phyloP scores from a whole-genome alignment of 2,329 filamentous ascomycete species.

The Sarocladium kiliense region DNA sequence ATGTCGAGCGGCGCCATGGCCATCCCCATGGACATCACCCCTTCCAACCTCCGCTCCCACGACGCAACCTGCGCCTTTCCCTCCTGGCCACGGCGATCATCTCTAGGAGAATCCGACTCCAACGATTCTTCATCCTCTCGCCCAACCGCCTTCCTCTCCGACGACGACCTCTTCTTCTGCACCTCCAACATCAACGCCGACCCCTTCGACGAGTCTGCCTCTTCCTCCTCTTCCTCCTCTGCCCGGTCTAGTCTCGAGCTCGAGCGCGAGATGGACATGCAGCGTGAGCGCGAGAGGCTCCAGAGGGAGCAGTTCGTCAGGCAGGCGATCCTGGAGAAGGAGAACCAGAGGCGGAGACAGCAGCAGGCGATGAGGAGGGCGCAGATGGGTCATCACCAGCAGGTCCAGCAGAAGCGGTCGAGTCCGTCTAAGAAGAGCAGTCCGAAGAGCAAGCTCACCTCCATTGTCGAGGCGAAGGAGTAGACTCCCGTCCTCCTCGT shows the following conservation, averaged over 20 bases:
- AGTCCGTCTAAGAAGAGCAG: constrained; percentile 2
- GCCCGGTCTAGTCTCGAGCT: constrained; percentile 5
- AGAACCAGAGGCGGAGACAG: not conserved
- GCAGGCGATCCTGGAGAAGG: constrained; percentile 5
- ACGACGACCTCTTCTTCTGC: constrained; percentile 56
- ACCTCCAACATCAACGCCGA: constrained; percentile 24
- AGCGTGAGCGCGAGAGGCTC: not conserved
- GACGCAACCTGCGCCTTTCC: constrained; percentile 50
- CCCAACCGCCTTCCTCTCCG: constrained; percentile 53
- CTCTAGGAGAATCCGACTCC: constrained; percentile 35
- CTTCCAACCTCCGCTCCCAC: constrained; percentile 31
- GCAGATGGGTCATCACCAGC: not conserved
- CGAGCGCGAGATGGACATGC: constrained; percentile 7
- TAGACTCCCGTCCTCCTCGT: not conserved
- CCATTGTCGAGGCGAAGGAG: constrained; percentile 7
- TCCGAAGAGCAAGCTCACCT: constrained; percentile 5
- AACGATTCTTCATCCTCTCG: constrained; percentile 18
- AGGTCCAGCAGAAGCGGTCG: not conserved
- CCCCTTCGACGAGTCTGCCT: constrained; percentile 34
- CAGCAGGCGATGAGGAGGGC: constrained; percentile 7
- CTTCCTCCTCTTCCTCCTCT: not conserved
- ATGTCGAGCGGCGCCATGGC: constrained; percentile 33
- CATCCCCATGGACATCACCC: constrained; percentile 41
- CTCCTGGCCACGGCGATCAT: constrained; percentile 52
- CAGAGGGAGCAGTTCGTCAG: not conserved